phyloP scores from a whole-genome alignment of 495 filamentous ascomycete genomes.

The Astrothelium macrocarpum region DNA sequence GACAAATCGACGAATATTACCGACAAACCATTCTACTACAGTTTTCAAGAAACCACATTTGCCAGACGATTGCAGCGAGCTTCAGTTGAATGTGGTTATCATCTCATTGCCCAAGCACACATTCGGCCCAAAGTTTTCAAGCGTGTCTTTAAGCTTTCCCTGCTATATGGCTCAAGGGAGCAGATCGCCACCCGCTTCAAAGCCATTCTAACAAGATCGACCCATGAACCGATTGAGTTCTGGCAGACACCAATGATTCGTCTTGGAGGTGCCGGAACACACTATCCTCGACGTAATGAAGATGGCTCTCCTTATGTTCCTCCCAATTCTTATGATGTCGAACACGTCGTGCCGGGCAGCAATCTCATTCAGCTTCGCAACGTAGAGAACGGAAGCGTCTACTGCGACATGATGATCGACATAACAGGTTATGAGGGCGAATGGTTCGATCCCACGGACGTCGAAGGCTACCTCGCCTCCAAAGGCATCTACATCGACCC shows the following conservation, averaged over 20 bases:
- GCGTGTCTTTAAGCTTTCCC: slow-evolving; percentile 56
- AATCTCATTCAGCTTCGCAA: slow-evolving; percentile 8
- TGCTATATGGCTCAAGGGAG: slow-evolving; percentile 45
- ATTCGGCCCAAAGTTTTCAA: slow-evolving; percentile 41
- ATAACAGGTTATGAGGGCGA: slow-evolving; percentile 45
- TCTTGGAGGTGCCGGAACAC: slow-evolving; percentile 60
- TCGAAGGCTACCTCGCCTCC: slow-evolving; percentile 57
- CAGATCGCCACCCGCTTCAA: slow-evolving; percentile 40
- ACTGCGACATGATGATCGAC: slow-evolving; percentile 17
- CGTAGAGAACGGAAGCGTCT: not conserved
- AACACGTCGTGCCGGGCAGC: slow-evolving; percentile 24
- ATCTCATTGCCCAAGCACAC: slow-evolving; percentile 47
- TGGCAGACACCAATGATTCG: slow-evolving; percentile 55
- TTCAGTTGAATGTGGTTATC: slow-evolving; percentile 52
- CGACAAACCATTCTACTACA: slow-evolving; percentile 35
- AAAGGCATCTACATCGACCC: slow-evolving; percentile 48
- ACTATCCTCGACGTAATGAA: slow-evolving; percentile 39
- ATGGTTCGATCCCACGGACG: slow-evolving; percentile 64
- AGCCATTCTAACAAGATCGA: slow-evolving; percentile 31
- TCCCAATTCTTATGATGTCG: slow-evolving; percentile 29
- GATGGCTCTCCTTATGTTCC: slow-evolving; percentile 21
- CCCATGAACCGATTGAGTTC: slow-evolving; percentile 44
- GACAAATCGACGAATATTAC: not conserved
- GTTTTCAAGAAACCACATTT: slow-evolving; percentile 58
- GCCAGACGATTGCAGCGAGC: slow-evolving; percentile 59